These are phyloP conservation scores for Typha latifolia DNA, from an alignment of 176 grass and related monocot species.

Conservation along the genomic window DNA sequence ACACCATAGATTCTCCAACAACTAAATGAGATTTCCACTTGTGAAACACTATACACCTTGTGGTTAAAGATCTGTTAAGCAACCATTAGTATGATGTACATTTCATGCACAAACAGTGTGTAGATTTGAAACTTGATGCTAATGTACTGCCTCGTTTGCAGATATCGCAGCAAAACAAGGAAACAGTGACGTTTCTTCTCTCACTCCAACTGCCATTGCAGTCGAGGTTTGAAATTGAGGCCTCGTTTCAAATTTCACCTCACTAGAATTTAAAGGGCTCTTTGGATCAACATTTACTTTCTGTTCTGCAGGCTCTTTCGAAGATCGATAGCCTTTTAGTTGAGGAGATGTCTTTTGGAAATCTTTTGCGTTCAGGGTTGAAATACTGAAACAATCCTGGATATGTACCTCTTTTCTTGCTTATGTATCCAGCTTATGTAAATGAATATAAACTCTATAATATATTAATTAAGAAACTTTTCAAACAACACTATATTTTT, in stretches of 20 bases:
- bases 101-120: too few species aligned
- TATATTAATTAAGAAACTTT: too few species aligned
- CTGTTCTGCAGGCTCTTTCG: constrained; percentile 13
- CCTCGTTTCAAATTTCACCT: not conserved
- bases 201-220: constrained; percentile 19
- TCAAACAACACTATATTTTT: too few species aligned
- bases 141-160: not conserved
- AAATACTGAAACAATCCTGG: not conserved
- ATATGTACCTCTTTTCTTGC: not conserved
- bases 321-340: constrained; percentile 10
- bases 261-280: not conserved
- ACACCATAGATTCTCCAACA: too few species aligned
- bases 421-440: too few species aligned
- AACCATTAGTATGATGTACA: too few species aligned
- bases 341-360: not conserved
- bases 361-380: not conserved
- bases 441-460: too few species aligned
- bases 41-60: too few species aligned
- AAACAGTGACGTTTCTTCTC: constrained; percentile 14
- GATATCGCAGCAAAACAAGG: constrained; percentile 13
- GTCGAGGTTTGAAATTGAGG: not conserved
- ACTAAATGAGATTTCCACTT: too few species aligned
- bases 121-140: not conserved
- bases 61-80: too few species aligned
- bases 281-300: not conserved